Evolutionary conservation across 106 monocot species (phyloP).

Genomic region (Chionographis japonica): DNA sequence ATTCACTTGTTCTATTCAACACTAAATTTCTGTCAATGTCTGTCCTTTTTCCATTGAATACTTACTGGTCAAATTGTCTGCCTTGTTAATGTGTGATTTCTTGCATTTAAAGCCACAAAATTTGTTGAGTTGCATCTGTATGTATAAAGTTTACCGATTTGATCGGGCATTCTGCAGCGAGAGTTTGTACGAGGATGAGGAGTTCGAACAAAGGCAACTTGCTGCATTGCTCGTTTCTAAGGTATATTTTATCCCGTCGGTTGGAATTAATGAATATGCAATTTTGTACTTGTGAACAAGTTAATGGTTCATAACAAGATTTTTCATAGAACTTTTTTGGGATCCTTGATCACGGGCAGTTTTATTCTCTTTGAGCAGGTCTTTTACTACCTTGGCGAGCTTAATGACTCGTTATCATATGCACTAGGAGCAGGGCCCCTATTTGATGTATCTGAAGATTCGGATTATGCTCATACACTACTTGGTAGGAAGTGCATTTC

Average conservation of each 20-base stretch:
- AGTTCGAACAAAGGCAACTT: slow-evolving; percentile 50
- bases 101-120: too few relatives aligned
- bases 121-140: too few relatives aligned
- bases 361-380: slow-evolving; percentile 13
- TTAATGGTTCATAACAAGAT: background rate
- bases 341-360: too few relatives aligned
- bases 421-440: slow-evolving; percentile 49
- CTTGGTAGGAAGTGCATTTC: slow-evolving; percentile 16
- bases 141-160: too few relatives aligned
- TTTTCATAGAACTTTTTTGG: background rate
- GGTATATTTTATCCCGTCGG: slow-evolving; percentile 3
- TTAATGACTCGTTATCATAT: slow-evolving; percentile 49
- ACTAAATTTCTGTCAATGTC: too few relatives aligned
- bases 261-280: too few relatives aligned
- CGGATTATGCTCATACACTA: slow-evolving; percentile 46
- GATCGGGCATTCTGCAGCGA: slow-evolving; percentile 17
- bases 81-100: too few relatives aligned
- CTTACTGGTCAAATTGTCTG: too few relatives aligned
- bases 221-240: slow-evolving; percentile 47
- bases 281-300: too few relatives aligned
- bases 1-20: too few relatives aligned
- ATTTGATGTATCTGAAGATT: slow-evolving; percentile 48
- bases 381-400: slow-evolving; percentile 52
- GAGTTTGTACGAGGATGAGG: slow-evolving; percentile 49
- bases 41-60: too few relatives aligned